phyloP scores from a whole-genome alignment of 768 basidiomycete genomes.

The Mycena filopes region DNA sequence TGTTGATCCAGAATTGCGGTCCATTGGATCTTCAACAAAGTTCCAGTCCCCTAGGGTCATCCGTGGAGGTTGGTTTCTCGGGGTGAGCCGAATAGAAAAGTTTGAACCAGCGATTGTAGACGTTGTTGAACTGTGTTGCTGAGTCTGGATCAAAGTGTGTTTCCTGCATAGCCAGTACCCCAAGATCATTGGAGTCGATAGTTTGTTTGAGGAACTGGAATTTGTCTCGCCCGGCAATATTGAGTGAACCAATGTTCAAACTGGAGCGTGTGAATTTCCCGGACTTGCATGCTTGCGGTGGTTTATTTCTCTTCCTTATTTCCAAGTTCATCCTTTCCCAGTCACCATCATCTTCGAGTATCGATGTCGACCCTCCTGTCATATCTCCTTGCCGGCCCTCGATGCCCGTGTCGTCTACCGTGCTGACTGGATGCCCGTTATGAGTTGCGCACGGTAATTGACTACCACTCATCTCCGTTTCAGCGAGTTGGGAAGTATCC shows the following conservation, averaged over 20 bases:
- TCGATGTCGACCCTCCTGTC: neutral
- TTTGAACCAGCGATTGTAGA: neutral
- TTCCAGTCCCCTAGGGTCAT: too few relatives aligned
- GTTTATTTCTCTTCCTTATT: neutral
- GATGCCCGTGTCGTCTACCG: neutral
- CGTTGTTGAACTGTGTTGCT: too few relatives aligned
- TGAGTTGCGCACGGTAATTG: neutral
- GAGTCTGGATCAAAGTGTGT: too few relatives aligned
- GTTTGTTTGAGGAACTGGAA: too few relatives aligned
- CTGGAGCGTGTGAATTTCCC: neutral
- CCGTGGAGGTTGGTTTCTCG: neutral
- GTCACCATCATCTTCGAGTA: neutral
- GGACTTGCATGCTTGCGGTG: neutral
- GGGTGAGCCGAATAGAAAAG: neutral
- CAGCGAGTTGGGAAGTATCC: neutral
- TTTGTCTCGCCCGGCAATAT: neutral
- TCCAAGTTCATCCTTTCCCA: neutral
- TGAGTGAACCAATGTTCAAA: neutral
- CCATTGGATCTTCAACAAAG: too few relatives aligned
- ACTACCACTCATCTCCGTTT: neutral
- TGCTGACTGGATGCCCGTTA: neutral
- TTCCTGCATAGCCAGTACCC: too few relatives aligned
- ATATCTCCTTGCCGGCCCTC: neutral
- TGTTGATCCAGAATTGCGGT: too few relatives aligned
- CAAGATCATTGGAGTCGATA: too few relatives aligned